Base-by-base conservation (phyloP, 306 rosid genomes). In the Vicia villosa region DNA sequence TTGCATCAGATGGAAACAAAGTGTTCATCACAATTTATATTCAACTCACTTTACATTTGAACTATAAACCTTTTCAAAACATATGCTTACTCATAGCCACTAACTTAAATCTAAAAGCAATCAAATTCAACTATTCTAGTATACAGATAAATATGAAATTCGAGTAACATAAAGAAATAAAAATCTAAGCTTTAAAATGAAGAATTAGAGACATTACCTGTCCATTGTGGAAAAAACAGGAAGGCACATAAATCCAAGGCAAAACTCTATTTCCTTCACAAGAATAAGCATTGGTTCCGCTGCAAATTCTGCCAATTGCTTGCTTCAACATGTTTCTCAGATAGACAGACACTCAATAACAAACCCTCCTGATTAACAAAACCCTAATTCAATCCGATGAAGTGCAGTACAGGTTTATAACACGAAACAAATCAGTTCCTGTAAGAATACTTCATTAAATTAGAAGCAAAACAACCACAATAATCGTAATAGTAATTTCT, bases 301-400 rank as follows among this genome's bases (percentile, higher is more conserved):
- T 71, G 75, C 70, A 83, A 66, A 67, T 43, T 75, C 82, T 86
- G 20, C 83, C 80, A 46, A 90, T 55, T 32, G 80, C 75, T 42
- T 79, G 85, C 78, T 81, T 92, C 81, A 88, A 80, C 98, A 93
- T 88, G 66, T 30, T 83, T 72, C 59, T 61, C 45, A 41, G 37
- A 58, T 21, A 22, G 10, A 58, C 36, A 15, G 10, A 54, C 10
- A 47, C 58, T 50, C 54, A 49, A 38, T 22, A 70, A 24, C 43
- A 63, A 51, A 37, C 14, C 13, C 70, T 55, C 9, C 70, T 50
- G 62, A 50, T 15, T 36, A 69, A 56, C 32, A 61, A 40, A 61
- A 56, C 60, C 40, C 24, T 55, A 41, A 50, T 41, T 57, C 47
- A 47, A 58, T 52, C 17, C 19, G 9, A 36, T 20, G 14, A 28